Conservation (phyloP, 805 yeast species). For the Kluyveromyces wickerhamii region DNA sequence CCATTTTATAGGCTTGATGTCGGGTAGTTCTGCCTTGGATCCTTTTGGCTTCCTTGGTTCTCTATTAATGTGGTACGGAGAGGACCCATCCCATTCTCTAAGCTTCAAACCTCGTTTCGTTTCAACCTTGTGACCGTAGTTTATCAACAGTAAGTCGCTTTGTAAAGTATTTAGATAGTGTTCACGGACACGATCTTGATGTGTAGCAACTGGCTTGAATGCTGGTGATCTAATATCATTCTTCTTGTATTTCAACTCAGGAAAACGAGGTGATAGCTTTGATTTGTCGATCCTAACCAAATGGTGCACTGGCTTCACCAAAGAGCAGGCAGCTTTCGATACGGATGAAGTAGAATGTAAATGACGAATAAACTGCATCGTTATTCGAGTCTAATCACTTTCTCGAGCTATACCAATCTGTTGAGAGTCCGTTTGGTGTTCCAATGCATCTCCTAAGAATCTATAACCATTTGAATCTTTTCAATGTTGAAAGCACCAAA, state of each 20-base stretch:
- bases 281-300: conserved; percentile 67
- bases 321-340: conserved; percentile 51
- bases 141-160: conserved; percentile 70
- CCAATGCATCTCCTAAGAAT: too few relatives aligned
- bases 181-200: conserved; percentile 71
- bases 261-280: conserved; percentile 65
- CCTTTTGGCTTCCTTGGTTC: conserved; percentile 71
- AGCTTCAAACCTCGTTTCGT: conserved; percentile 54
- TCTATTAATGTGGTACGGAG: conserved; percentile 87
- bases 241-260: conserved; percentile 56
- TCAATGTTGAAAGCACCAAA: too few relatives aligned
- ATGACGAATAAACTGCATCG: conserved; percentile 8
- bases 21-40: conserved; percentile 62
- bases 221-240: conserved; percentile 75
- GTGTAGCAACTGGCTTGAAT: conserved; percentile 65
- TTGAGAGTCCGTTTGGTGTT: neutral
- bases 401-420: neutral
- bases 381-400: neutral
- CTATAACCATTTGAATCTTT: too few relatives aligned
- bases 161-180: conserved; percentile 68
- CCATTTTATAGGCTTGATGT: conserved; percentile 58
- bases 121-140: conserved; percentile 59
- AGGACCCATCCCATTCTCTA: conserved; percentile 77
- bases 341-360: conserved; percentile 29
- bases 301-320: conserved; percentile 90